These are phyloP conservation scores for Fusarium hostae DNA, from an alignment of 2,329 filamentous ascomycete species.

Conservation along the genomic window DNA sequence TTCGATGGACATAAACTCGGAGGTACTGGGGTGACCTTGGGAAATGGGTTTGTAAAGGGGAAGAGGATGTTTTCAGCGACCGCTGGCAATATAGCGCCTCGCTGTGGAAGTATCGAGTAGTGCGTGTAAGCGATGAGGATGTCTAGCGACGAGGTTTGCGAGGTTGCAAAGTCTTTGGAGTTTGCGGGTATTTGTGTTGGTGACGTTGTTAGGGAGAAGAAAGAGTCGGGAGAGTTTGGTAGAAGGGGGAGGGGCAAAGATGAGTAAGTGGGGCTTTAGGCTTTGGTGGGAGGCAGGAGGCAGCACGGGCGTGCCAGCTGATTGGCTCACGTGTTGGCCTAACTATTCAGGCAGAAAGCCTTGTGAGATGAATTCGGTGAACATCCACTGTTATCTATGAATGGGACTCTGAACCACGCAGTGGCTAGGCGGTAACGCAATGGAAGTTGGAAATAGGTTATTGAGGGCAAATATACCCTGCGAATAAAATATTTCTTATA, in stretches of 20 bases:
- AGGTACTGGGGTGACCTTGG: slow-evolving; percentile 69
- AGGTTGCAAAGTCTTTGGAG: slow-evolving; percentile 28
- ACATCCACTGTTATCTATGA: slow-evolving; percentile 31
- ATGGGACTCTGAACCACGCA: slow-evolving; percentile 11
- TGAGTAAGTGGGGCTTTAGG: slow-evolving; percentile 34
- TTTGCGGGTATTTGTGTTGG: slow-evolving; percentile 40
- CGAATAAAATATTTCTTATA: background rate
- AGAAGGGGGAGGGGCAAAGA: slow-evolving; percentile 41
- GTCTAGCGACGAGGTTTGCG: slow-evolving; percentile 38
- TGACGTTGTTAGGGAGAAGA: slow-evolving; percentile 39
- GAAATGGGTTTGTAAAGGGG: slow-evolving; percentile 61
- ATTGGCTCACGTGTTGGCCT: slow-evolving; percentile 9
- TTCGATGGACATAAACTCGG: slow-evolving; percentile 99
- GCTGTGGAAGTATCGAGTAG: slow-evolving; percentile 48
- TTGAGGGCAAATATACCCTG: background rate
- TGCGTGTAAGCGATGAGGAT: slow-evolving; percentile 3
- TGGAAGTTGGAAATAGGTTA: background rate
- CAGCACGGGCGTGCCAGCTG: slow-evolving; percentile 5
- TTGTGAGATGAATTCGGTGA: slow-evolving; percentile 19
- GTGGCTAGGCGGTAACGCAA: background rate
- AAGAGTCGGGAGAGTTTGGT: slow-evolving; percentile 17
- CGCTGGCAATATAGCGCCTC: slow-evolving; percentile 61
- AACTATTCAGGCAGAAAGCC: slow-evolving; percentile 8
- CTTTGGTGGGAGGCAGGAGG: slow-evolving; percentile 13
- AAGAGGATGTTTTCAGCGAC: slow-evolving; percentile 58